Percentiles rank a stretch among this genome's conserved stretches.
Conservation (phyloP, 2,329 filamentous ascomycete genomes). For the Fusarium papillatum region DNA sequence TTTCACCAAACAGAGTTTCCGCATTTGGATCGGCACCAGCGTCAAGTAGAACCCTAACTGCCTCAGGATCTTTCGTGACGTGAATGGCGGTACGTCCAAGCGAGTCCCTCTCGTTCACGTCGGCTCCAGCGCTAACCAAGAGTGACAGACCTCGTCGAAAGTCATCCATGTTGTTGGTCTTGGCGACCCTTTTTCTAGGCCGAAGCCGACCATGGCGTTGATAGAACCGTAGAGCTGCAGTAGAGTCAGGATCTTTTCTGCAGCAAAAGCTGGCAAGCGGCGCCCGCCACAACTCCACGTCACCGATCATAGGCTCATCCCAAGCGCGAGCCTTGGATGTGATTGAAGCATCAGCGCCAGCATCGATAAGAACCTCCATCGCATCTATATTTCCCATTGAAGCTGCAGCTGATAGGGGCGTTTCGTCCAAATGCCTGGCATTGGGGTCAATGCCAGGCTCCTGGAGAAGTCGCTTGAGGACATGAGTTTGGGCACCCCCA, state of each 20-base stretch:
- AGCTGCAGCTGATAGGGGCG: constrained; percentile 39
- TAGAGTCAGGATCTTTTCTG: not conserved
- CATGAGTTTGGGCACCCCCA: constrained; percentile 15
- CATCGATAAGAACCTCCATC: constrained; percentile 43
- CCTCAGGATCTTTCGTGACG: constrained; percentile 3
- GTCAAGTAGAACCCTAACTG: constrained; percentile 34
- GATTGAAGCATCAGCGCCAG: constrained; percentile 48
- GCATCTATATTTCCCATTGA: constrained; percentile 13
- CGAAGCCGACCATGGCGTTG: not conserved
- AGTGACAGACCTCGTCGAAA: constrained; percentile 26
- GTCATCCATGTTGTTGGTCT: not conserved
- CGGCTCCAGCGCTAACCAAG: constrained; percentile 39
- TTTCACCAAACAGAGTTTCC: constrained; percentile 19
- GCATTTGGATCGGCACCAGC: constrained; percentile 41
- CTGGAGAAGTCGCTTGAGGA: constrained; percentile 46
- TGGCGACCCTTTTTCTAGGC: not conserved
- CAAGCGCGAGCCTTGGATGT: constrained; percentile 5
- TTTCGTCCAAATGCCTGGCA: constrained; percentile 30
- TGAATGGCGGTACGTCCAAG: constrained; percentile 38
- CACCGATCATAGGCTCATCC: not conserved
- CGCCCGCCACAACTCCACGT: constrained; percentile 1
- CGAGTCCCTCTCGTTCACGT: constrained; percentile 35
- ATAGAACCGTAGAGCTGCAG: not conserved
- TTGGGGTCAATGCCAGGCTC: constrained; percentile 50
- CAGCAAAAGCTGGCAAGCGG: constrained; percentile 2